Evolutionary conservation across 176 grass and related monocot genomes (phyloP).

Genomic region (Secale cereale): DNA sequence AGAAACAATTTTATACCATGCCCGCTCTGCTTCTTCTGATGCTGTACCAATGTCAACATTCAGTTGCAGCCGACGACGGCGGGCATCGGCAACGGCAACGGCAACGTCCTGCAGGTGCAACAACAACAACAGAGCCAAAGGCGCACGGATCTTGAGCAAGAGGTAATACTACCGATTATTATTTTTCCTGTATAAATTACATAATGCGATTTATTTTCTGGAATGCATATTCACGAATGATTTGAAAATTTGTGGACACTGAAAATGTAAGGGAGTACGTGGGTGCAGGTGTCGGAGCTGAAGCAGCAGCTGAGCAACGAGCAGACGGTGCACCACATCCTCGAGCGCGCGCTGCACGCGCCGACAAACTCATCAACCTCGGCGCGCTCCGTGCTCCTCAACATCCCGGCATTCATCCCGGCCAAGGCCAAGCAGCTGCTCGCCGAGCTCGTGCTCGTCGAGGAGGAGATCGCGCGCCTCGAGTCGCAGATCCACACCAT

Average conservation of each 20-base stretch:
- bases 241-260: background rate
- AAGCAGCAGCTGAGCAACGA: conserved; percentile 43
- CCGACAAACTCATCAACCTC: background rate
- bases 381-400: background rate
- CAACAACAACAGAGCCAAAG: background rate
- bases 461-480: conserved; percentile 73
- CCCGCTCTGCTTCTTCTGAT: background rate
- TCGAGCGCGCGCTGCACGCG: conserved; percentile 40
- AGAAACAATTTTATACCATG: too few relatives aligned
- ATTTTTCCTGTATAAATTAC: background rate
- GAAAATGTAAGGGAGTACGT: background rate
- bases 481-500: conserved; percentile 63
- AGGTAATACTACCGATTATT: conserved; percentile 8
- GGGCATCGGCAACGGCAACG: background rate
- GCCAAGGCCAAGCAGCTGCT: conserved; percentile 71
- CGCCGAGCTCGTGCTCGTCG: conserved; percentile 85
- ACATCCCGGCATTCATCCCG: conserved; percentile 58
- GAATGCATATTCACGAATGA: background rate
- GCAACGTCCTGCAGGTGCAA: background rate
- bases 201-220: background rate
- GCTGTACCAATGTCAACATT: background rate
- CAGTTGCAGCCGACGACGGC: conserved; percentile 15
- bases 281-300: conserved; percentile 44
- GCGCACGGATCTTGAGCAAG: conserved; percentile 47
- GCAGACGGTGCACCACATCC: conserved; percentile 60